Percentiles rank a stretch among this genome's conserved stretches.
These are phyloP conservation scores for Penicillium egyptiacum DNA, from an alignment of 495 filamentous ascomycete species.

Conservation along the genomic window DNA sequence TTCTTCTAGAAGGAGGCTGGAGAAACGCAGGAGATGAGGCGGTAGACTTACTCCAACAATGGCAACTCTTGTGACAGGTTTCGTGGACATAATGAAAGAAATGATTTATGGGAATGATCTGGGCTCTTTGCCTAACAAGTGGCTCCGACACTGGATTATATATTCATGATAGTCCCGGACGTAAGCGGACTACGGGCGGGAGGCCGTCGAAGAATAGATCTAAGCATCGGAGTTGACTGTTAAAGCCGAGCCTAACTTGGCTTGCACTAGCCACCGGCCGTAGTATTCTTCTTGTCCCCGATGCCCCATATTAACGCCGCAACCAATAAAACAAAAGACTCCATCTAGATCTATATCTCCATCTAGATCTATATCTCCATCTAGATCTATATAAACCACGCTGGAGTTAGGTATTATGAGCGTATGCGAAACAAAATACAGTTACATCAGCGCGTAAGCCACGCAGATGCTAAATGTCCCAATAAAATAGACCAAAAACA, in stretches of 20 bases:
- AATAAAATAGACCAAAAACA: too few relatives aligned
- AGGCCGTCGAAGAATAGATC: background rate
- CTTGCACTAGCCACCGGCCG: background rate
- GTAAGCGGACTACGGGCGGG: background rate
- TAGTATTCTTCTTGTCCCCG: background rate
- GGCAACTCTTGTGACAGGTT: slow-evolving; percentile 15
- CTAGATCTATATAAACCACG: too few relatives aligned
- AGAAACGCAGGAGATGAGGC: background rate
- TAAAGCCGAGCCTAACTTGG: background rate
- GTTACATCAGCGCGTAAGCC: too few relatives aligned
- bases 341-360: too few relatives aligned
- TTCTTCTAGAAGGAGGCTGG: background rate
- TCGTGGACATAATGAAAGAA: slow-evolving; percentile 12
- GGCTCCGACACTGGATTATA: background rate
- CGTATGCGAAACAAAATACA: background rate
- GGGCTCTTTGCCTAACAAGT: background rate
- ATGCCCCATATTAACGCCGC: too few relatives aligned
- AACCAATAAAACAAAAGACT: too few relatives aligned
- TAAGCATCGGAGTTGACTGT: background rate
- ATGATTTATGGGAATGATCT: background rate
- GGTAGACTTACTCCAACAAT: slow-evolving; percentile 20
- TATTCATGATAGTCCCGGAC: background rate
- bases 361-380: too few relatives aligned
- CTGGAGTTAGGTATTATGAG: background rate
- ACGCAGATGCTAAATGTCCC: too few relatives aligned